A percentile compares a stretch with the other conserved stretches of the same genome.
Conservation (phyloP, 2,329 filamentous ascomycete species). For the Blastomyces emzantsi region DNA sequence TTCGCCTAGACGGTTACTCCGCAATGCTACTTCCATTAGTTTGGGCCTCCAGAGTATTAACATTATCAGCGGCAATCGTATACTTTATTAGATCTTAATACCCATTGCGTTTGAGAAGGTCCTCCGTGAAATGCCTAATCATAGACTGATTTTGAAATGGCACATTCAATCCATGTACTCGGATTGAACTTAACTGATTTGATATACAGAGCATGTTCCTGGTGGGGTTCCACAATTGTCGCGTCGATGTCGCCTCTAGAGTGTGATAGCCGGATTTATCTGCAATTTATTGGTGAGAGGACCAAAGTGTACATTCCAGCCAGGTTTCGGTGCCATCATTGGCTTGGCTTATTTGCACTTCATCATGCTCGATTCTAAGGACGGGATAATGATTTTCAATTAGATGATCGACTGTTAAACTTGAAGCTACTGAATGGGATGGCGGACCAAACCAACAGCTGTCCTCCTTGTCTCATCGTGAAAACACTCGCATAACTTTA, state of each 20-base stretch:
- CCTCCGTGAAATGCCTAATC: conserved; percentile 47
- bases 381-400: not conserved
- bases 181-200: conserved; percentile 35
- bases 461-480: conserved; percentile 67
- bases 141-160: conserved; percentile 55
- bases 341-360: conserved; percentile 43
- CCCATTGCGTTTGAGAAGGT: conserved; percentile 46
- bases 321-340: conserved; percentile 40
- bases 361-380: conserved; percentile 21
- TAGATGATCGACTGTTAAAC: too few relatives aligned
- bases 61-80: conserved; percentile 54
- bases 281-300: conserved; percentile 41
- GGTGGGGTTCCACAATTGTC: conserved; percentile 51
- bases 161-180: conserved; percentile 47
- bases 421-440: too few relatives aligned
- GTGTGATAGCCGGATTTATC: conserved; percentile 55
- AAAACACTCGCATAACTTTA: conserved; percentile 62
- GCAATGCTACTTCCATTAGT: conserved; percentile 48
- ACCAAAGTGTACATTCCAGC: conserved; percentile 39
- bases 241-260: conserved; percentile 55
- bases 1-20: conserved; percentile 27
- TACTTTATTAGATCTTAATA: conserved; percentile 41
- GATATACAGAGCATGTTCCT: conserved; percentile 43
- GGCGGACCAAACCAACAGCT: conserved; percentile 78
- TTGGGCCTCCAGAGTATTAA: conserved; percentile 40